These are phyloP conservation scores for Acaromyces ingoldii DNA, from an alignment of 1,284 basidiomycete species.

Conservation along the genomic window DNA sequence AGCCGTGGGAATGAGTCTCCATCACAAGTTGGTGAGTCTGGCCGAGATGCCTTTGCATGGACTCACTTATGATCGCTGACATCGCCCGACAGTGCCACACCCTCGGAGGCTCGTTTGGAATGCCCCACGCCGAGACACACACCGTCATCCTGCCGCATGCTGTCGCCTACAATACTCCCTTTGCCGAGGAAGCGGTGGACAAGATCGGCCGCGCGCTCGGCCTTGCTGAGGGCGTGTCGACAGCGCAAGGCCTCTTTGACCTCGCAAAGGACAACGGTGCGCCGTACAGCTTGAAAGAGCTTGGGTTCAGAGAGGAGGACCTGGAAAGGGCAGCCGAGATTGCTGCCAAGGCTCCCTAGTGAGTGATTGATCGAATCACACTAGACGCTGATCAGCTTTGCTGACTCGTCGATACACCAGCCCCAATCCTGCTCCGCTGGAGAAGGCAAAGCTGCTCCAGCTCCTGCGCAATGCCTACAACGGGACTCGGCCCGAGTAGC, in stretches of 20 bases:
- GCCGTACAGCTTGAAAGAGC: not conserved
- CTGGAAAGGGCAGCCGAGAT: not conserved
- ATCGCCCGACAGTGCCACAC: too few species aligned
- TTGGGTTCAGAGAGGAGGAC: not conserved
- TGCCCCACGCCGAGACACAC: constrained; percentile 57
- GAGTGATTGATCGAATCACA: not conserved
- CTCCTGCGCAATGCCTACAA: not conserved
- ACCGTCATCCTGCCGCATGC: constrained; percentile 57
- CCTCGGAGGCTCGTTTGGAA: constrained; percentile 55
- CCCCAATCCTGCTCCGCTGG: not conserved
- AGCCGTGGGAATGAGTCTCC: not conserved
- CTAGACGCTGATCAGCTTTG: too few species aligned
- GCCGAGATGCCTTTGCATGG: not conserved
- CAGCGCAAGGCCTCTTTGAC: not conserved
- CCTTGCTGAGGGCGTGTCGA: not conserved
- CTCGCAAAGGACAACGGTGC: not conserved
- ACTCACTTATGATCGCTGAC: too few species aligned
- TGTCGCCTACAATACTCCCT: constrained; percentile 53
- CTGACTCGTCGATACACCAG: not conserved
- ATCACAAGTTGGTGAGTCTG: not conserved
- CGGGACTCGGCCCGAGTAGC: not conserved
- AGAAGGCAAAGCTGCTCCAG: not conserved
- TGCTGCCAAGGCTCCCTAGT: not conserved
- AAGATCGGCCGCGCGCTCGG: not conserved
- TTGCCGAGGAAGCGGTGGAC: not conserved